These are phyloP conservation scores for Raddia guianensis DNA, from an alignment of 176 grass and related monocot species.

Conservation along the genomic window DNA sequence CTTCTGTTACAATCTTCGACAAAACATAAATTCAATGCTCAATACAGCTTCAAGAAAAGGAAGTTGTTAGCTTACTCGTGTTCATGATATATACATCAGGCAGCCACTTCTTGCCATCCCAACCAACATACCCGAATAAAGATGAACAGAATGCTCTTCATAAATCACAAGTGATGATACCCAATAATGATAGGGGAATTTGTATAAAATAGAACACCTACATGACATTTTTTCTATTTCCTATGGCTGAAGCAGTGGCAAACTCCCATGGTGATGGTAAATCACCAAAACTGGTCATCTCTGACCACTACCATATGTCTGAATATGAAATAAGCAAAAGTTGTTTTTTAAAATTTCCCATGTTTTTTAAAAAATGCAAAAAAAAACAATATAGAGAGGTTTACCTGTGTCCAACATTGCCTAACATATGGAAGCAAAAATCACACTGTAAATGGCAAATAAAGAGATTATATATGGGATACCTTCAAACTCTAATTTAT, in stretches of 20 bases:
- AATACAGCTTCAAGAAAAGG: slow-evolving; percentile 29
- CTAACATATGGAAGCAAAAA: slow-evolving; percentile 54
- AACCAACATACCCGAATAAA: slow-evolving; percentile 79
- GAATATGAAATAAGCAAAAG: slow-evolving; percentile 39
- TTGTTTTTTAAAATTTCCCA: too few relatives aligned
- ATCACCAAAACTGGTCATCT: slow-evolving; percentile 91
- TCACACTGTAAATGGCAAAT: background rate
- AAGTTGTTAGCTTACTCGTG: slow-evolving; percentile 64
- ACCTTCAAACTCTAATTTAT: too few relatives aligned
- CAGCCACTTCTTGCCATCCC: slow-evolving; percentile 98
- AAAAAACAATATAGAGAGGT: background rate
- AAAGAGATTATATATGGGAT: background rate
- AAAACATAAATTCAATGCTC: slow-evolving; percentile 4
- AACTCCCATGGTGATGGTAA: slow-evolving; percentile 90
- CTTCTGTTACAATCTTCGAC: slow-evolving; percentile 23
- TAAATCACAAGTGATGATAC: slow-evolving; percentile 13
- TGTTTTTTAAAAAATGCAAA: too few relatives aligned
- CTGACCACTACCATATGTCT: slow-evolving; percentile 98
- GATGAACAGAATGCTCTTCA: slow-evolving; percentile 15
- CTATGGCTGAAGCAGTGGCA: slow-evolving; percentile 81
- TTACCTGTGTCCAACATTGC: slow-evolving; percentile 93
- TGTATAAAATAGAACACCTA: slow-evolving; percentile 41
- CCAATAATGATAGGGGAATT: background rate
- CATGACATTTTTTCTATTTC: slow-evolving; percentile 94
- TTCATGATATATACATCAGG: slow-evolving; percentile 97